phyloP scores from a whole-genome alignment of 345 rosid species.

The Lepidium aucheri region DNA sequence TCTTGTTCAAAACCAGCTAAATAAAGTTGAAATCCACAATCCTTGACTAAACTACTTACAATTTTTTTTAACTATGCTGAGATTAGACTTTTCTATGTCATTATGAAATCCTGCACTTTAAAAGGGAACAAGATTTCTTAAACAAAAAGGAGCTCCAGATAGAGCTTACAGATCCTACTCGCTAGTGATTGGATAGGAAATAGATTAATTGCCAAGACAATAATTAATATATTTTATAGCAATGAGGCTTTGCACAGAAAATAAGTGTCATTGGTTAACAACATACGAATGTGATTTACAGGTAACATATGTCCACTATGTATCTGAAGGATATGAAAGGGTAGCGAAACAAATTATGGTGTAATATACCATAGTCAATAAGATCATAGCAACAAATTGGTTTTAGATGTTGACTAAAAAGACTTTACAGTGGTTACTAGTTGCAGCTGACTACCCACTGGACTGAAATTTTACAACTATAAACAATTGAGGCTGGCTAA shows the following conservation, averaged over 20 bases:
- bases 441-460: neutral
- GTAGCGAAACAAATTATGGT: neutral
- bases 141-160: neutral
- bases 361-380: neutral
- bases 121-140: neutral
- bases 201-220: neutral
- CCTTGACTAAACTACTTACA: neutral
- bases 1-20: neutral
- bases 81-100: neutral
- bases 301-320: neutral
- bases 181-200: neutral
- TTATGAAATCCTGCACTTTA: neutral
- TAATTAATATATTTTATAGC: neutral
- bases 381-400: neutral
- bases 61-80: neutral
- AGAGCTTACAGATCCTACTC: slow-evolving; percentile 2
- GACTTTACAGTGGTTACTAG: neutral
- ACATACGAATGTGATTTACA: slow-evolving; percentile 7
- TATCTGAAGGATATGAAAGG: neutral
- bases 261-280: neutral
- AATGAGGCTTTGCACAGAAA: neutral
- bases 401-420: neutral
- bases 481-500: neutral
- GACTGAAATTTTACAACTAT: neutral
- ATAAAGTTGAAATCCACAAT: neutral